Percentiles rank a stretch among this genome's conserved stretches.
Evolutionary conservation across 208 protist species (phyloP).

Genomic region (Leishmania arabica): DNA sequence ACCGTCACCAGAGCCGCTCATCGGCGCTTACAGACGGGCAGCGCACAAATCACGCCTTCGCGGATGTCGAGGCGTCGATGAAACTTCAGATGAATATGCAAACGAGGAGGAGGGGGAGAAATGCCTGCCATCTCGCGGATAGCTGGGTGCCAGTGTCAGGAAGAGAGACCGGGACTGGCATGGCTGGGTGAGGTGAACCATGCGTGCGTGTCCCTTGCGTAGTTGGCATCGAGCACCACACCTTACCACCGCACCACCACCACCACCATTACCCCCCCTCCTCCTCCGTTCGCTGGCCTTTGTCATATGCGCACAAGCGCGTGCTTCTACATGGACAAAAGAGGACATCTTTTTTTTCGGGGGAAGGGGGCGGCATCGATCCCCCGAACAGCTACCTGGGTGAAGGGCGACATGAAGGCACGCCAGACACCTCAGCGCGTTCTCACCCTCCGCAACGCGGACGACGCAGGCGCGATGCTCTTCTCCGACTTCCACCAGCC

Average conservation of each 20-base stretch:
- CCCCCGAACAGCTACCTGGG: not conserved
- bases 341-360: too few relatives aligned
- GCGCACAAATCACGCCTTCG: slow-evolving; percentile 5
- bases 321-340: not conserved
- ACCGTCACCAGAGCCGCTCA: not conserved
- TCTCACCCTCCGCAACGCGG: not conserved
- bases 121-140: not conserved
- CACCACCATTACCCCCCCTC: not conserved
- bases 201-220: not conserved
- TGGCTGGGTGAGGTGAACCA: not conserved
- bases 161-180: too few relatives aligned
- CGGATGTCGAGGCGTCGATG: slow-evolving; percentile 31
- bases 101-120: not conserved
- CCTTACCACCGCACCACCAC: not conserved
- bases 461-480: not conserved
- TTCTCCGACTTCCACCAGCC: not conserved
- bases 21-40: slow-evolving; percentile 16
- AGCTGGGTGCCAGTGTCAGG: not conserved
- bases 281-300: not conserved
- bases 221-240: not conserved
- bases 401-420: not conserved
- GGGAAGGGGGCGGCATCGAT: not conserved
- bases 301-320: not conserved
- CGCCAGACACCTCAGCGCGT: not conserved
- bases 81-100: slow-evolving; percentile 11